These are phyloP conservation scores for Lotmaria passim DNA, from an alignment of 208 protist species.

Conservation along the genomic window DNA sequence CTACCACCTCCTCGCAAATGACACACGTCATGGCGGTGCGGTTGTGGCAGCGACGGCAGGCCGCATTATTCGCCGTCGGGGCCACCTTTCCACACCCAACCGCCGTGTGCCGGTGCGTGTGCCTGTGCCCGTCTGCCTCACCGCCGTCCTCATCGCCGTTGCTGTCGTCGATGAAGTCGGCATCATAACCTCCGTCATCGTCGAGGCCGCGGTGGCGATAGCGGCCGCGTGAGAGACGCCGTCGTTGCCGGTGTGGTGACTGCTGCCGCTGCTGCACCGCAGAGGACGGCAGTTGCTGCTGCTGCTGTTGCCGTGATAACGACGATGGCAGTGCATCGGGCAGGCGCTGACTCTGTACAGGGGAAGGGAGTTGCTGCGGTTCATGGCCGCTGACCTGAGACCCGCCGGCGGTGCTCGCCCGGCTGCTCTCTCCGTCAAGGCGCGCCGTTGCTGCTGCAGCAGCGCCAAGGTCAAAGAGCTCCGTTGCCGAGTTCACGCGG, in stretches of 20 bases:
- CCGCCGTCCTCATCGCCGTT: conserved; percentile 2
- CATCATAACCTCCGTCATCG: no score
- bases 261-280: background rate
- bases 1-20: conserved; percentile 83
- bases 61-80: conserved; percentile 54
- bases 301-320: no score
- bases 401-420: background rate
- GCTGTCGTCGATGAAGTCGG: no score
- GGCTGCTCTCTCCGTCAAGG: background rate
- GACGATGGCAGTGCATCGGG: background rate
- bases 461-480: background rate
- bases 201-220: conserved; percentile 19
- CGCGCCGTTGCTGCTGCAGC: background rate
- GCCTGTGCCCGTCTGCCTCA: conserved; percentile 14
- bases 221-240: background rate
- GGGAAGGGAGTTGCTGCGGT: background rate
- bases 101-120: conserved; percentile 17
- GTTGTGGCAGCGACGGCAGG: conserved; percentile 55
- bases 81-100: conserved; percentile 12
- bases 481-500: conserved; percentile 1
- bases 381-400: background rate
- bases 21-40: conserved; percentile 68
- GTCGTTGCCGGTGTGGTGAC: background rate
- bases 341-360: background rate
- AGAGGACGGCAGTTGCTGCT: no score